A percentile compares a stretch with the other conserved stretches of the same genome.
Evolutionary conservation across 176 grass and related monocot genomes (phyloP).

Genomic region (Phoenix roebelenii): DNA sequence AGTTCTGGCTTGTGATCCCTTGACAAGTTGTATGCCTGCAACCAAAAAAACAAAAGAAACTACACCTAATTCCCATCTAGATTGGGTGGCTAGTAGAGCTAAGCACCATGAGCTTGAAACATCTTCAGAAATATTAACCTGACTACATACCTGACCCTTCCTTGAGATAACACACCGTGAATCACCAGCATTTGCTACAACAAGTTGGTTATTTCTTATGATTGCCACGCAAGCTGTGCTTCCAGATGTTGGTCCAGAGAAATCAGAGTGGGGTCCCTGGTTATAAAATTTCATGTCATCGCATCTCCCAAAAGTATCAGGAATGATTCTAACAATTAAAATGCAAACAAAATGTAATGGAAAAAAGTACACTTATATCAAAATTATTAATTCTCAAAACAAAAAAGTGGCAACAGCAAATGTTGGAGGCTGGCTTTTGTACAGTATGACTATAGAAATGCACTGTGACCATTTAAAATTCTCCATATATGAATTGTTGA

Average conservation of each 20-base stretch:
- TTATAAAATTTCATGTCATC: slow-evolving; percentile 10
- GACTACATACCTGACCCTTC: slow-evolving; percentile 59
- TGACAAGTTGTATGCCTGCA: slow-evolving; percentile 83
- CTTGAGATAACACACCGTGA: slow-evolving; percentile 92
- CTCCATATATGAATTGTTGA: no score
- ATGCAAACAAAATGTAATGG: neutral
- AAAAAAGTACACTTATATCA: no score
- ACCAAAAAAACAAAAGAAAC: slow-evolving; percentile 13
- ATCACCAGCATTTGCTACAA: slow-evolving; percentile 92
- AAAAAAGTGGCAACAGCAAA: no score
- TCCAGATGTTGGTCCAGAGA: slow-evolving; percentile 65
- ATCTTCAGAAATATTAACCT: slow-evolving; percentile 7
- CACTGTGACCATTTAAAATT: no score
- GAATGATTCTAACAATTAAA: neutral
- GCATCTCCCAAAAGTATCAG: slow-evolving; percentile 1
- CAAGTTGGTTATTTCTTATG: slow-evolving; percentile 64
- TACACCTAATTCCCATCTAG: neutral
- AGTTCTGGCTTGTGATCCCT: slow-evolving; percentile 95
- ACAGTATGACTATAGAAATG: no score
- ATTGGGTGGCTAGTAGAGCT: no score
- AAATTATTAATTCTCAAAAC: no score
- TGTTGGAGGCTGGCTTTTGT: no score
- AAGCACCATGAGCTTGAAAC: neutral
- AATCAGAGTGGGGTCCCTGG: slow-evolving; percentile 95
- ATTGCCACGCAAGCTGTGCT: slow-evolving; percentile 91